A percentile compares a stretch with the other conserved stretches of the same genome.
phyloP scores from a whole-genome alignment of 192 early-diverging fungal species.

The Podila minutissima region DNA sequence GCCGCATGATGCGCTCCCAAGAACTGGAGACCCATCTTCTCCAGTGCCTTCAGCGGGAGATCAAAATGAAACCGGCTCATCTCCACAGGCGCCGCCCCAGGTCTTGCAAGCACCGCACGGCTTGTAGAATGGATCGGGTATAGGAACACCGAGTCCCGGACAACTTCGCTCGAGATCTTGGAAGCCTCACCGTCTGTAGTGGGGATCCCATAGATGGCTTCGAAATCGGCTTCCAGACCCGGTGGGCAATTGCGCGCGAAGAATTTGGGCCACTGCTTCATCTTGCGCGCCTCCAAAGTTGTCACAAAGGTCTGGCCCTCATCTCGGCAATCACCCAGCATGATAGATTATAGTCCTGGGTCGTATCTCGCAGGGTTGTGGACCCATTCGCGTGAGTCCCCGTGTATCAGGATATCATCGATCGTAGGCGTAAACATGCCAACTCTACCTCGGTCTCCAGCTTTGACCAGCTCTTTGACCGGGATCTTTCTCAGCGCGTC shows the following conservation, averaged over 20 bases:
- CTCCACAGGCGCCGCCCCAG: not conserved
- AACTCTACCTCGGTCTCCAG: constrained; percentile 15
- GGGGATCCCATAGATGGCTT: constrained; percentile 28
- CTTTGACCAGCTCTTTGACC: constrained; percentile 31
- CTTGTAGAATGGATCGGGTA: constrained; percentile 31
- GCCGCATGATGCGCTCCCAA: constrained; percentile 38
- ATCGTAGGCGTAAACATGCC: constrained; percentile 41
- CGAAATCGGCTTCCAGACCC: constrained; percentile 28
- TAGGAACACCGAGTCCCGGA: constrained; percentile 20
- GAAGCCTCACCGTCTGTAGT: constrained; percentile 28
- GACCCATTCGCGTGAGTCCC: constrained; percentile 21
- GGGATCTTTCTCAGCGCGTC: constrained; percentile 12
- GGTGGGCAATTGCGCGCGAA: constrained; percentile 26
- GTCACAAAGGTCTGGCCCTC: constrained; percentile 36
- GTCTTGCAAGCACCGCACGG: not conserved
- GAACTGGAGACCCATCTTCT: constrained; percentile 23
- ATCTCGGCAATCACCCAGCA: constrained; percentile 40
- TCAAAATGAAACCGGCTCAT: constrained; percentile 39
- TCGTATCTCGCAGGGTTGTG: constrained; percentile 34
- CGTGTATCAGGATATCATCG: constrained; percentile 28
- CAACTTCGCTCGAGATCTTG: constrained; percentile 12
- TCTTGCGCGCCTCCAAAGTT: constrained; percentile 14
- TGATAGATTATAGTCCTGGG: constrained; percentile 20
- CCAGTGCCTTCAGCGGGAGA: constrained; percentile 22
- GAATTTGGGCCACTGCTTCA: constrained; percentile 40